Evolutionary conservation across 768 basidiomycete species (phyloP), one percentile per base, ranked within the genome.

Genomic region (Epithele typhae): DNA sequence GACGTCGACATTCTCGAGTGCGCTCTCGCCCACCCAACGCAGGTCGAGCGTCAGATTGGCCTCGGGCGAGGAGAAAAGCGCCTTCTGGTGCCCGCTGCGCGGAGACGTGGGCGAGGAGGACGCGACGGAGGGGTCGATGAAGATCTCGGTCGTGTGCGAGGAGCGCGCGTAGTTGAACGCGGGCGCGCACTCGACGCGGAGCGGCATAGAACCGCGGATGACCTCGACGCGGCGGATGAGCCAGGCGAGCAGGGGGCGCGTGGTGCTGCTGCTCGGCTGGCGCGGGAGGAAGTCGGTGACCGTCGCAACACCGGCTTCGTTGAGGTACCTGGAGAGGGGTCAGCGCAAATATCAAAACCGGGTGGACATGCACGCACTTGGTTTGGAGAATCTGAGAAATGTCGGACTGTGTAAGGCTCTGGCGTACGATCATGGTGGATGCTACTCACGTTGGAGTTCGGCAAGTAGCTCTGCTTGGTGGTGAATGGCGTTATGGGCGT

Each of bases 141-240:
- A 53, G 54, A 81, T 70, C 23, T 72, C 62, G 1, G 87, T 86
- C 7, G 72, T 77, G 64, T 98, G 95, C 2, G 71, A 40, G 39
- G 82, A 76, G 11, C 87, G 76, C 0, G 92, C 93, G 58, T 99
- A 99, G 65, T 96, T 85, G 79, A 99, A 99, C 0, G 93, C 95
- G 0, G 95, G 95, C 0, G 91, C 92, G 57, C 91, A 93, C 68
- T 98, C 90, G 65, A 97, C 76, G 47, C 79, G 74, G 43, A 95
- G 72, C 0, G 89, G 83, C 25, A 96, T 70, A 6, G 62, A 75
- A 1, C 95, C 95, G 15, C 95, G 86, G 54, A 97, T 80, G 49
- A 90, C 86, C 71, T 92, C 90, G 36, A 94, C 79, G 39, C 85
- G 82, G 1, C 92, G 82, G 47, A 91, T 74, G 37, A 94, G 73